These are phyloP conservation scores for Globisporangium paroecandrum DNA, from an alignment of 352 stramenopile genomes.

Conservation along the genomic window DNA sequence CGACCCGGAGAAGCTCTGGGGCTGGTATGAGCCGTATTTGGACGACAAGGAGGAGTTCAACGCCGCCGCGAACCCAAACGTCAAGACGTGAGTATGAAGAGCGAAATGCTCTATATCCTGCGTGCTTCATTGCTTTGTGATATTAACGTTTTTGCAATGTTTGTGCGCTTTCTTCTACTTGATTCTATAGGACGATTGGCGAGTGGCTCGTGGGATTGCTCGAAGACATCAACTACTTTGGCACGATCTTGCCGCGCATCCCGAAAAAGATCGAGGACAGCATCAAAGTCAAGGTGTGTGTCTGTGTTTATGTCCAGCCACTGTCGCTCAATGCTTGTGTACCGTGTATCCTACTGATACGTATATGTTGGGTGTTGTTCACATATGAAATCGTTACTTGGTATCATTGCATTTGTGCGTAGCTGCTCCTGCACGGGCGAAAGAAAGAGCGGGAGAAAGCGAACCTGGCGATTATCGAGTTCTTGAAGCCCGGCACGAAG, in stretches of 20 bases:
- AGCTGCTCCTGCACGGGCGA: conserved; percentile 74
- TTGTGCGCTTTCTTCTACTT: conserved; percentile 15
- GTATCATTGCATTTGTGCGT: conserved; percentile 16
- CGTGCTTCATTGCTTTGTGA: neutral
- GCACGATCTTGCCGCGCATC: conserved; percentile 95
- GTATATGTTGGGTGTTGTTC: neutral
- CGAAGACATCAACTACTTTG: conserved; percentile 95
- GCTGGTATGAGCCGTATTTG: conserved; percentile 95
- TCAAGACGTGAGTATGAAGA: conserved; percentile 54
- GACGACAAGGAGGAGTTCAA: conserved; percentile 94
- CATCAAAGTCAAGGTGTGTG: conserved; percentile 91
- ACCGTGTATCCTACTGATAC: too few species aligned
- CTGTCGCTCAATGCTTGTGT: too few species aligned
- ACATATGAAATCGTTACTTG: neutral
- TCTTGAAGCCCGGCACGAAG: conserved; percentile 85
- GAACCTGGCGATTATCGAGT: conserved; percentile 69
- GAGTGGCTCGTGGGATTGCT: conserved; percentile 90
- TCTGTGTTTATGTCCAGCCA: neutral
- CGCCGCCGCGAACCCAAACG: conserved; percentile 73
- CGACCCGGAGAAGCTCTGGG: conserved; percentile 91
- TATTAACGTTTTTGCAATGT: neutral
- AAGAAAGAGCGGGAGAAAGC: conserved; percentile 63
- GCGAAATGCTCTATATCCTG: neutral
- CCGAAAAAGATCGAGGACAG: conserved; percentile 94
- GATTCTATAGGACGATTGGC: conserved; percentile 84